phyloP scores from a whole-genome alignment of 495 filamentous ascomycete genomes.

The Neurospora sp. region DNA sequence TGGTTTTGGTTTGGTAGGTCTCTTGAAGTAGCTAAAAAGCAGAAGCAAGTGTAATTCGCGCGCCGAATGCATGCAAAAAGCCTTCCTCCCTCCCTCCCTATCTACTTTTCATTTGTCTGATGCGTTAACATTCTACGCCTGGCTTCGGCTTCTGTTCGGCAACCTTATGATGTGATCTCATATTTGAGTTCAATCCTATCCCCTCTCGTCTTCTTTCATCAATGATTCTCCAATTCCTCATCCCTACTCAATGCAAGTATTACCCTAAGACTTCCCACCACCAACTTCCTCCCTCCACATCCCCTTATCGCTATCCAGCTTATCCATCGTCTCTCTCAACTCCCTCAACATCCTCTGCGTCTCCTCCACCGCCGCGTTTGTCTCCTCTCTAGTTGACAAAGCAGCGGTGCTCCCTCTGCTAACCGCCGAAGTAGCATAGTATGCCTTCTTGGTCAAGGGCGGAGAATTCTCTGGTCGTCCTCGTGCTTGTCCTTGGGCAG shows the following conservation, averaged over 20 bases:
- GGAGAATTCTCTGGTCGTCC: not conserved
- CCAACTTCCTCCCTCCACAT: slow-evolving; percentile 7
- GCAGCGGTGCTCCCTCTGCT: not conserved
- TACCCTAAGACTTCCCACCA: not conserved
- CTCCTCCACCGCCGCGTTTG: slow-evolving; percentile 16
- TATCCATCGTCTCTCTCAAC: slow-evolving; percentile 20
- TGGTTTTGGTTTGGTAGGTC: not conserved
- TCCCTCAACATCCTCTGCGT: slow-evolving; percentile 22
- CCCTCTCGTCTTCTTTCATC: not conserved
- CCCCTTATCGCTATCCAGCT: slow-evolving; percentile 11
- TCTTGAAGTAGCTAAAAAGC: not conserved
- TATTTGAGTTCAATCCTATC: not conserved
- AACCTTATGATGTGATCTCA: not conserved
- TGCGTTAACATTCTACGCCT: not conserved
- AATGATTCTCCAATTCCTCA: not conserved
- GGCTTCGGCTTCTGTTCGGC: not conserved
- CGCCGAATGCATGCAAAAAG: not conserved
- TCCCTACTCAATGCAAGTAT: not conserved
- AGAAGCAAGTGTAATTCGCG: not conserved
- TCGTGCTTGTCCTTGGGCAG: not conserved
- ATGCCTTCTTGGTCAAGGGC: slow-evolving; percentile 2
- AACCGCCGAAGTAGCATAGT: not conserved
- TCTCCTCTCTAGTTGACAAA: slow-evolving; percentile 4
- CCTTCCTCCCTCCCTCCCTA: not conserved
- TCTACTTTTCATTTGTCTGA: not conserved